phyloP scores from a whole-genome alignment of 495 filamentous ascomycete genomes.

The Penicilliopsis zonata region DNA sequence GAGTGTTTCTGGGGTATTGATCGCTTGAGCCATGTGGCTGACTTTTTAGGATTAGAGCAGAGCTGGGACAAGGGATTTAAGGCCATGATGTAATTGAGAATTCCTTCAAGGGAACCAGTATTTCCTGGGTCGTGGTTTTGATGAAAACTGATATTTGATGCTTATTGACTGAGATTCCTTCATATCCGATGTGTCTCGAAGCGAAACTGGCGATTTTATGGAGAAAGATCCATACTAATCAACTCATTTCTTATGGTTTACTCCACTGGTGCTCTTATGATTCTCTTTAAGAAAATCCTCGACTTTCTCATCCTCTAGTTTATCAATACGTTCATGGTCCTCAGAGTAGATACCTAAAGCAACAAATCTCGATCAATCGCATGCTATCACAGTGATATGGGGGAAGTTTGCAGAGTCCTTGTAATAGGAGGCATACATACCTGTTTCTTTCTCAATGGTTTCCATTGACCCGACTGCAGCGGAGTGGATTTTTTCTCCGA shows the following conservation, averaged over 20 bases:
- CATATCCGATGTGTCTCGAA: no score
- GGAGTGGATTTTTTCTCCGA: not conserved
- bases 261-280: slow-evolving; percentile 10
- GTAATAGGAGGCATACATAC: not conserved
- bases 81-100: slow-evolving; percentile 17
- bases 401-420: no score
- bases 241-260: no score
- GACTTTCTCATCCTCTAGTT: slow-evolving; percentile 16
- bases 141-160: not conserved
- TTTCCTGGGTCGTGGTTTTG: no score
- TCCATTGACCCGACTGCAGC: not conserved
- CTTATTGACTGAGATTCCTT: no score
- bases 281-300: slow-evolving; percentile 21
- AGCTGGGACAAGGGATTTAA: slow-evolving; percentile 17
- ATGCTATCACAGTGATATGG: no score
- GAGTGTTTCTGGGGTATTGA: slow-evolving; percentile 63
- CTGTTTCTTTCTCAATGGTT: slow-evolving; percentile 1
- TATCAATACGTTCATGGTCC: slow-evolving; percentile 13
- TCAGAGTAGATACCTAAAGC: slow-evolving; percentile 3
- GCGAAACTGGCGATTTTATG: no score
- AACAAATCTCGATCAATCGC: not conserved
- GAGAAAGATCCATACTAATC: no score
- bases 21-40: slow-evolving; percentile 51
- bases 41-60: slow-evolving; percentile 45
- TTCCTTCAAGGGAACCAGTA: no score